These are phyloP conservation scores for Elaeagnus macrophylla DNA, from an alignment of 306 rosid genomes.

Conservation along the genomic window DNA sequence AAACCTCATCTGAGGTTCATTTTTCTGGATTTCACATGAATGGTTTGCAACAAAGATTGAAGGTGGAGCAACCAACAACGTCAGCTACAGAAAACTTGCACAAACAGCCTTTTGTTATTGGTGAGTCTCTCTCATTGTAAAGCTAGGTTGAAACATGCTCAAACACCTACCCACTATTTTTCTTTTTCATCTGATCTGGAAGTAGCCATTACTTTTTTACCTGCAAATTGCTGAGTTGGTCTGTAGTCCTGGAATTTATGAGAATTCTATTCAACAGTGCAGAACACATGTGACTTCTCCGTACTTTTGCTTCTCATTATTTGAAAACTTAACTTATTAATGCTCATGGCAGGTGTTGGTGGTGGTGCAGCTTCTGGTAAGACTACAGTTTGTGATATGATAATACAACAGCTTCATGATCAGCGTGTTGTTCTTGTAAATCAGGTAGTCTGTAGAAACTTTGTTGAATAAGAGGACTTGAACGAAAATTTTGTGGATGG, in stretches of 20 bases:
- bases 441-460: conserved; percentile 45
- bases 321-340: background rate
- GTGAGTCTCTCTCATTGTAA: conserved; percentile 27
- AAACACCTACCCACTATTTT: background rate
- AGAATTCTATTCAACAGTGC: background rate
- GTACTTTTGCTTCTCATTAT: background rate
- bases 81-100: conserved; percentile 45
- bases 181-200: no score
- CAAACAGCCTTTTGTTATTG: conserved; percentile 88
- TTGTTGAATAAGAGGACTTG: no score
- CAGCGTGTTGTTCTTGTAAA: conserved; percentile 93
- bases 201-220: no score
- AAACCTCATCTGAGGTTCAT: conserved; percentile 90
- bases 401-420: conserved; percentile 97
- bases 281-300: background rate
- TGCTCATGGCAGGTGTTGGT: conserved; percentile 69
- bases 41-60: conserved; percentile 42
- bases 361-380: conserved; percentile 99
- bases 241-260: background rate
- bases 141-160: background rate
- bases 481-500: no score
- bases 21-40: conserved; percentile 83
- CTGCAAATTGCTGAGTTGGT: conserved; percentile 1
- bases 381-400: conserved; percentile 94
- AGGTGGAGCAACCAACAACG: conserved; percentile 39